These are phyloP conservation scores for Ulvella scutata DNA, from an alignment of 139 green algal genomes.

Conservation along the genomic window DNA sequence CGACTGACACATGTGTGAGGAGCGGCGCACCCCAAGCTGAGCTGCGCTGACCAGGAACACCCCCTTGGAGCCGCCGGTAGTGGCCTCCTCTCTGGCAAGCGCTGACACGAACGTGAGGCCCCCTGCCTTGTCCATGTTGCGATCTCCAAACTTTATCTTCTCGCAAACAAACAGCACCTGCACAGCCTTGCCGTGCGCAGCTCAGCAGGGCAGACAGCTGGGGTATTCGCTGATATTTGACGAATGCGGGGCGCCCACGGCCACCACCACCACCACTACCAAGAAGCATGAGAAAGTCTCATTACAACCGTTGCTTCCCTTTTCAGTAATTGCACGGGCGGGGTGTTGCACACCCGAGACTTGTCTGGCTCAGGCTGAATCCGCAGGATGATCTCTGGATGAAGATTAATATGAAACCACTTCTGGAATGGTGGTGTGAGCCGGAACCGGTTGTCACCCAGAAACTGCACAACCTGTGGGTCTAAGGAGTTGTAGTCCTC, in stretches of 20 bases:
- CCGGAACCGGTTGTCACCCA: neutral
- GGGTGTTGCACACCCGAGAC: neutral
- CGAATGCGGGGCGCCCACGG: too few species aligned
- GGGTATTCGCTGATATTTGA: too few species aligned
- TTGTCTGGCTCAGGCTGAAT: neutral
- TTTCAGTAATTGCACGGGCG: too few species aligned
- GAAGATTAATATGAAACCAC: neutral
- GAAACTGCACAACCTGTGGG: neutral
- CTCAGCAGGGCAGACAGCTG: too few species aligned
- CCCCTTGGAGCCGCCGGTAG: neutral
- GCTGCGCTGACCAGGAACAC: neutral
- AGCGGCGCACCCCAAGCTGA: neutral
- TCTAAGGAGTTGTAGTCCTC: neutral
- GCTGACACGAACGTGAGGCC: neutral
- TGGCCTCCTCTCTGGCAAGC: neutral
- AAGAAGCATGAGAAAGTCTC: too few species aligned
- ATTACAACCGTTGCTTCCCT: too few species aligned
- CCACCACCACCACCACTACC: too few species aligned
- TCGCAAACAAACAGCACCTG: conserved; percentile 4
- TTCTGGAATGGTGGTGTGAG: neutral
- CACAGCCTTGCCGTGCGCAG: too few species aligned
- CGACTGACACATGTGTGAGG: too few species aligned
- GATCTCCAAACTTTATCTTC: neutral
- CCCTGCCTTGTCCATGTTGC: neutral
- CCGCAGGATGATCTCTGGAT: neutral